These are phyloP conservation scores for Phalaenopsis aphrodite DNA, from an alignment of 106 monocot genomes.

Conservation along the genomic window DNA sequence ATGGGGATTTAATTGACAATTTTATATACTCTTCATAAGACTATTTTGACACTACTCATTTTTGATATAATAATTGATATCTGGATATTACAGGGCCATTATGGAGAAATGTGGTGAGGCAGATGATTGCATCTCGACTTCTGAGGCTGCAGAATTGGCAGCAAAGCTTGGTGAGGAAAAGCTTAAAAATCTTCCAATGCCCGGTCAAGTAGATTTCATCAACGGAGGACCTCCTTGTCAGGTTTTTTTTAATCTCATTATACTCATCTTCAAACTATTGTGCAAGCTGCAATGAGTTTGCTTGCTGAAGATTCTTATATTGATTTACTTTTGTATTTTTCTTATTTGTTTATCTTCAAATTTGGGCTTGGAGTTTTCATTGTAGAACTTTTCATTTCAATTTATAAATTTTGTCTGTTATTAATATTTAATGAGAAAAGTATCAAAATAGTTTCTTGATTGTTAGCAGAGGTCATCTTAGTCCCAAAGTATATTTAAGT, in stretches of 20 bases:
- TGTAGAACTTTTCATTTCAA: not conserved
- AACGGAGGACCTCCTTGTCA: constrained; percentile 99
- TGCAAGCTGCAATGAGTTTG: no score
- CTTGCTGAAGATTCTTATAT: no score
- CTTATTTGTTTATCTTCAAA: not conserved
- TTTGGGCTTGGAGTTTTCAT: not conserved
- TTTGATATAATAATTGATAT: not conserved
- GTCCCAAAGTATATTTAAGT: no score
- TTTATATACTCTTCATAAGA: no score
- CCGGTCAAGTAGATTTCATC: constrained; percentile 98
- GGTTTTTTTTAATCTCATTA: constrained; percentile 17
- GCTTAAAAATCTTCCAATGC: constrained; percentile 71
- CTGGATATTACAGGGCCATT: constrained; percentile 59
- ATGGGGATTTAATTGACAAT: no score
- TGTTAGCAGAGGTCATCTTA: no score
- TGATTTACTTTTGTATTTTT: no score
- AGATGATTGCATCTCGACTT: constrained; percentile 87
- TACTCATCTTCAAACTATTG: no score
- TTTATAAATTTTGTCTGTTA: not conserved
- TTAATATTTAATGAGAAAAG: not conserved
- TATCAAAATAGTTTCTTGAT: no score
- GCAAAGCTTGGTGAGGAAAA: constrained; percentile 49
- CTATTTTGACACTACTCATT: not conserved
- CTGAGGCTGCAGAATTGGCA: constrained; percentile 80
- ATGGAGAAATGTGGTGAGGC: constrained; percentile 96